A percentile compares a stretch with the other conserved stretches of the same genome.
These are phyloP conservation scores for Herpetospermum pedunculosum DNA, from an alignment of 306 rosid species.

Conservation along the genomic window DNA sequence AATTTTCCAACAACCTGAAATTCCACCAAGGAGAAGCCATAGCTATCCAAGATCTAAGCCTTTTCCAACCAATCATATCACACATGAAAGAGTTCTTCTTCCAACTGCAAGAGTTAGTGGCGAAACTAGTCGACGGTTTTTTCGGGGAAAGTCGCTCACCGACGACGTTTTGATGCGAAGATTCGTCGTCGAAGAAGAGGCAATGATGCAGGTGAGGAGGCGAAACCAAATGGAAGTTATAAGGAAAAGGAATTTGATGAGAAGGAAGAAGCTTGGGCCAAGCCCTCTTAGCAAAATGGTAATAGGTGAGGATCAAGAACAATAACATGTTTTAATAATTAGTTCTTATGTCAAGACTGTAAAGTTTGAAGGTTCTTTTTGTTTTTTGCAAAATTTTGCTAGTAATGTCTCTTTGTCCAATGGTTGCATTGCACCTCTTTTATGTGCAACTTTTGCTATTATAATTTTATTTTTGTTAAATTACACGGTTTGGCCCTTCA, in stretches of 20 bases:
- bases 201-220: slow-evolving; percentile 87
- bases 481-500: too few species aligned
- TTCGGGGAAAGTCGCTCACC: slow-evolving; percentile 78
- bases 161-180: slow-evolving; percentile 92
- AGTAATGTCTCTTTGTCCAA: not conserved
- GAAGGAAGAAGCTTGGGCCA: slow-evolving; percentile 72
- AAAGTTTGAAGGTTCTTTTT: not conserved
- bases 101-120: slow-evolving; percentile 42
- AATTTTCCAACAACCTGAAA: slow-evolving; percentile 50
- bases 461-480: not conserved
- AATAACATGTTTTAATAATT: not conserved
- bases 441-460: not conserved
- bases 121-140: slow-evolving; percentile 49
- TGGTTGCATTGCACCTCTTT: not conserved
- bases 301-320: slow-evolving; percentile 35
- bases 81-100: slow-evolving; percentile 20
- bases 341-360: not conserved
- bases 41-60: slow-evolving; percentile 73
- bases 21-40: slow-evolving; percentile 79
- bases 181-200: slow-evolving; percentile 87
- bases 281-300: slow-evolving; percentile 86
- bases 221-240: slow-evolving; percentile 84
- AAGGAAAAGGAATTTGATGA: slow-evolving; percentile 43
- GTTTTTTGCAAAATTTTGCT: not conserved
- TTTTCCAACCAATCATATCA: slow-evolving; percentile 12